Conservation (phyloP, 805 yeast genomes). For the Hanseniaspora jakobsenii region DNA sequence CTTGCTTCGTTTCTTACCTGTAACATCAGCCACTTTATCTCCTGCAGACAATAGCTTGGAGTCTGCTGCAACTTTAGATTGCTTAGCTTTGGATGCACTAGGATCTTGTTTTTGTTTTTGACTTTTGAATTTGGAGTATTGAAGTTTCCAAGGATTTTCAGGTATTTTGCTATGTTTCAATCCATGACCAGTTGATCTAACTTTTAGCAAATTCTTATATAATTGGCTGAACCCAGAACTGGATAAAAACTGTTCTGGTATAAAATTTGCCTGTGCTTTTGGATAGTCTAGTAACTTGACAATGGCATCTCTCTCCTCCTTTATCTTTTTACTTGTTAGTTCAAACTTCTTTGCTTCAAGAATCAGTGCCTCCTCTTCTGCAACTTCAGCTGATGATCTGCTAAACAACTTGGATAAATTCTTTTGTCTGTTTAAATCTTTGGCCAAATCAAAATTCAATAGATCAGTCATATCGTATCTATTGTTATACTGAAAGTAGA, state of each 20-base stretch:
- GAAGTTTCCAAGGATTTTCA: constrained; percentile 35
- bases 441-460: constrained; percentile 54
- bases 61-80: too few species aligned
- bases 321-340: constrained; percentile 78
- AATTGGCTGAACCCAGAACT: constrained; percentile 85
- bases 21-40: too few species aligned
- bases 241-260: constrained; percentile 62
- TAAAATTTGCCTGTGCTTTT: constrained; percentile 48
- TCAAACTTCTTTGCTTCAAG: constrained; percentile 89
- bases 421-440: constrained; percentile 67
- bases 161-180: constrained; percentile 35
- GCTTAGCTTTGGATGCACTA: neutral
- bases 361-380: constrained; percentile 90
- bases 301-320: constrained; percentile 67
- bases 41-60: too few species aligned
- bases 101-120: constrained; percentile 19
- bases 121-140: constrained; percentile 29
- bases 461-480: constrained; percentile 49
- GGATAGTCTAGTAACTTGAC: constrained; percentile 79
- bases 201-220: constrained; percentile 64
- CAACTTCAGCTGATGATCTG: constrained; percentile 90
- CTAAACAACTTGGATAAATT: constrained; percentile 65
- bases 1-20: too few species aligned
- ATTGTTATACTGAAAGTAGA: constrained; percentile 36
- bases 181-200: constrained; percentile 38